A percentile compares a stretch with the other conserved stretches of the same genome.
phyloP scores from a whole-genome alignment of 2,329 filamentous ascomycete genomes.

The Thermothelomyces thermophilus region DNA sequence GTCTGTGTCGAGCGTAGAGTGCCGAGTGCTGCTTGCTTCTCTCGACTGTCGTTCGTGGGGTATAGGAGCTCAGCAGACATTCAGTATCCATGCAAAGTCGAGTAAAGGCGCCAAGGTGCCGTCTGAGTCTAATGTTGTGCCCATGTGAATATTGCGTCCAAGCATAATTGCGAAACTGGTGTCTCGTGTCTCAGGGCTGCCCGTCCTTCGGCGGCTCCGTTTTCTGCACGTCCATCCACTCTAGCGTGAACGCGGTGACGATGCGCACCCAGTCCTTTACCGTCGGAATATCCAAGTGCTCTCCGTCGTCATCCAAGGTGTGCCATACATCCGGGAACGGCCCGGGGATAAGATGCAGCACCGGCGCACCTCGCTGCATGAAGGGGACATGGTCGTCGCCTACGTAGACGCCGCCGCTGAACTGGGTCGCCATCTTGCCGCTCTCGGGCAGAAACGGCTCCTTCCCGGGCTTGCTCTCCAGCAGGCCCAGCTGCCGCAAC shows the following conservation, averaged over 20 bases:
- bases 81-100: too few species aligned
- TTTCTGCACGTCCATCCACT: slow-evolving; percentile 75
- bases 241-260: slow-evolving; percentile 73
- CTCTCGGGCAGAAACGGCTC: slow-evolving; percentile 25
- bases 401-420: slow-evolving; percentile 41
- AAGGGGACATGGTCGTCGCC: slow-evolving; percentile 92
- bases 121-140: too few species aligned
- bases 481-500: slow-evolving; percentile 58
- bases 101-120: too few species aligned
- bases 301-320: slow-evolving; percentile 71
- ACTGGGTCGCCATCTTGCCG: slow-evolving; percentile 33
- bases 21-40: slow-evolving; percentile 6
- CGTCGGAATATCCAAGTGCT: slow-evolving; percentile 72
- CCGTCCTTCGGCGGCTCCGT: slow-evolving; percentile 9
- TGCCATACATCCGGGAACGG: slow-evolving; percentile 88
- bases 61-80: too few species aligned
- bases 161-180: neutral
- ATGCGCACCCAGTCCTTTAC: slow-evolving; percentile 85
- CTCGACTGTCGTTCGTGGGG: neutral
- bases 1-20: too few species aligned
- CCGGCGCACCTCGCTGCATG: slow-evolving; percentile 76
- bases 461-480: slow-evolving; percentile 46
- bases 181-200: neutral
- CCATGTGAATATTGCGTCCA: too few species aligned
- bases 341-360: slow-evolving; percentile 81